These are phyloP conservation scores for Volvariella surrecta DNA, from an alignment of 1,284 basidiomycete species.

Conservation along the genomic window DNA sequence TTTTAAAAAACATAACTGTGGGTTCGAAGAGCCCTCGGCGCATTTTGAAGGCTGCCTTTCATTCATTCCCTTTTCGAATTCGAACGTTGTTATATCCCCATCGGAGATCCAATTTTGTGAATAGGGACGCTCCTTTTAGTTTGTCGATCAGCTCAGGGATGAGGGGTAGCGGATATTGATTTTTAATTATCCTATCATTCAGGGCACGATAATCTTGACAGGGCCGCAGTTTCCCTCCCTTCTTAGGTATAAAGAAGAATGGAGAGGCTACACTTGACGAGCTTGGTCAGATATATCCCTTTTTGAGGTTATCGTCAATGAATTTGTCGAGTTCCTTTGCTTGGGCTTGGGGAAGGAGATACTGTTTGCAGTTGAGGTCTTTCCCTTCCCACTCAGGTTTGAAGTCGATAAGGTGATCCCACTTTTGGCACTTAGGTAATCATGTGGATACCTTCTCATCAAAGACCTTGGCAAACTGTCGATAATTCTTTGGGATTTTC, in stretches of 20 bases:
- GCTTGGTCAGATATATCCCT: conserved; percentile 17
- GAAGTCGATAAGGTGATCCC: conserved; percentile 20
- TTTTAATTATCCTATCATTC: conserved; percentile 27
- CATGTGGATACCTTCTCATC: conserved; percentile 10
- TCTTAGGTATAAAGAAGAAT: conserved; percentile 30
- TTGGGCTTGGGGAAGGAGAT: neutral
- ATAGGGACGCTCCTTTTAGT: conserved; percentile 2
- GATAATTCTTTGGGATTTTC: no score
- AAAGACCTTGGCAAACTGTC: no score
- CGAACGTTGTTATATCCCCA: conserved; percentile 18
- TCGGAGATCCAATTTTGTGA: conserved; percentile 12
- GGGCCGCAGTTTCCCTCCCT: conserved; percentile 25
- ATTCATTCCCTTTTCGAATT: conserved; percentile 25
- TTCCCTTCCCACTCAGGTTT: conserved; percentile 10
- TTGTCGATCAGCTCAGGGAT: conserved; percentile 15
- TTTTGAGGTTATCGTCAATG: conserved; percentile 22
- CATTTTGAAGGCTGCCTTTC: conserved; percentile 26
- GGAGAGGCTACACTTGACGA: conserved; percentile 23
- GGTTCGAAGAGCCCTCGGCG: conserved; percentile 26
- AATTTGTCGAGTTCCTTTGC: conserved; percentile 18
- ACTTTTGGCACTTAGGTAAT: conserved; percentile 9
- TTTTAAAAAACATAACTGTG: conserved; percentile 27
- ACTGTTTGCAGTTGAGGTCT: conserved; percentile 1
- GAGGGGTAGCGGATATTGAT: conserved; percentile 25
- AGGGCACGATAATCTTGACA: conserved; percentile 26